Evolutionary conservation across 108 stramenopile species (phyloP).

Genomic region (Mayamaea pseudoterrestris): DNA sequence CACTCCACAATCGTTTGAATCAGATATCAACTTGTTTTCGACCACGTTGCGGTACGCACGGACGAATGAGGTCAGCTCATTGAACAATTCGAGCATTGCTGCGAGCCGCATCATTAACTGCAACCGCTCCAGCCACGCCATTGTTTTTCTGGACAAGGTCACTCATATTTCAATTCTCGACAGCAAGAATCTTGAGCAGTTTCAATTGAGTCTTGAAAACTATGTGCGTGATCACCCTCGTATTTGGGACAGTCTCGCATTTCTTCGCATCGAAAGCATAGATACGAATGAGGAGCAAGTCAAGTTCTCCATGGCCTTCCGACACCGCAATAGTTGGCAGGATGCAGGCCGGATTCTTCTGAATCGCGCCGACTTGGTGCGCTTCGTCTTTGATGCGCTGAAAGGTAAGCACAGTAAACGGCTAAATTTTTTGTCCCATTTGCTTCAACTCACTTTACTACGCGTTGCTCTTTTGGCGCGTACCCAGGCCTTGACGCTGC

Average conservation of each 20-base stretch:
- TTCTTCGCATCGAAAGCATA: slow-evolving; percentile 33
- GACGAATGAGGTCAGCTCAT: slow-evolving; percentile 62
- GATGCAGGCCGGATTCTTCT: slow-evolving; percentile 21
- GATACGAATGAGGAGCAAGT: slow-evolving; percentile 35
- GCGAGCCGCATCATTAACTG: slow-evolving; percentile 56
- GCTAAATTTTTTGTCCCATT: no score
- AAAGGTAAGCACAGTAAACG: no score
- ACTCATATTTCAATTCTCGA: slow-evolving; percentile 30
- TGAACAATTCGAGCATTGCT: slow-evolving; percentile 52
- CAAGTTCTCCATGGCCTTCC: slow-evolving; percentile 26
- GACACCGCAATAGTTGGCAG: slow-evolving; percentile 60
- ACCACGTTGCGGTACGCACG: slow-evolving; percentile 51
- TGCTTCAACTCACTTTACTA: no score
- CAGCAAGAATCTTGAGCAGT: slow-evolving; percentile 35
- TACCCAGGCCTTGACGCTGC: no score
- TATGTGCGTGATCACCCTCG: slow-evolving; percentile 49
- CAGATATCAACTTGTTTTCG: slow-evolving; percentile 47
- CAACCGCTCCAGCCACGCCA: slow-evolving; percentile 44
- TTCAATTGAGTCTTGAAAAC: slow-evolving; percentile 37
- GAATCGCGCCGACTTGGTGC: neutral
- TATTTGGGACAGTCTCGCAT: slow-evolving; percentile 39
- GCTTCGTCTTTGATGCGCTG: neutral
- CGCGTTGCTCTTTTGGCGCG: no score
- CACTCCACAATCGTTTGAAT: slow-evolving; percentile 1
- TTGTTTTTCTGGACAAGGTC: slow-evolving; percentile 23